These are phyloP conservation scores for Capsella bursapastoris DNA, from an alignment of 345 rosid species.

Conservation along the genomic window DNA sequence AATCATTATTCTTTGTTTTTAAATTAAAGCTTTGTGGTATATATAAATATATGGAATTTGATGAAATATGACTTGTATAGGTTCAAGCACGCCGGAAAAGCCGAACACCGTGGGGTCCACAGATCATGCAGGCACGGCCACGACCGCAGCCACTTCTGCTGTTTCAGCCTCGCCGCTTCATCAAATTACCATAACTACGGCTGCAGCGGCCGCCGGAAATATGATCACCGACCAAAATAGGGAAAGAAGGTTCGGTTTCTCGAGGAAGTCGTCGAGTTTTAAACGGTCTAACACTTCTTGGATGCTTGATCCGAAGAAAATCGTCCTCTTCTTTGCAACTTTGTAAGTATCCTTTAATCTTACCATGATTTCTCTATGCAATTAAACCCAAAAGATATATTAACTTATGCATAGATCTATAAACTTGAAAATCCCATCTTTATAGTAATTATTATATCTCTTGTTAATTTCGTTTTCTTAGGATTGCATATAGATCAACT, in stretches of 20 bases:
- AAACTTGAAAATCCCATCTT: neutral
- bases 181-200: conserved; percentile 74
- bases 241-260: conserved; percentile 50
- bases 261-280: conserved; percentile 72
- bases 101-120: conserved; percentile 40
- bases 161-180: conserved; percentile 48
- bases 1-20: conserved; percentile 4
- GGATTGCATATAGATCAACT: neutral
- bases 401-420: neutral
- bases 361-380: neutral
- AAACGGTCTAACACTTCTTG: conserved; percentile 63
- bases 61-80: conserved; percentile 40
- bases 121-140: conserved; percentile 44
- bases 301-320: conserved; percentile 84
- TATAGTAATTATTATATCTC: neutral
- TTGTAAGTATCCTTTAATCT: conserved; percentile 54
- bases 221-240: conserved; percentile 37
- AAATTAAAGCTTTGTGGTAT: conserved; percentile 18
- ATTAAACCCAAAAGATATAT: too few relatives aligned
- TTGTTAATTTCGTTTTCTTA: neutral
- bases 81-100: conserved; percentile 65
- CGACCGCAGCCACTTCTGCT: conserved; percentile 30
- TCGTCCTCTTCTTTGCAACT: conserved; percentile 86
- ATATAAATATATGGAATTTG: conserved; percentile 2
- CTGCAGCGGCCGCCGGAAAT: conserved; percentile 45